Conservation (phyloP, 1,284 basidiomycete genomes). For the Ustilago vetiveriae region DNA sequence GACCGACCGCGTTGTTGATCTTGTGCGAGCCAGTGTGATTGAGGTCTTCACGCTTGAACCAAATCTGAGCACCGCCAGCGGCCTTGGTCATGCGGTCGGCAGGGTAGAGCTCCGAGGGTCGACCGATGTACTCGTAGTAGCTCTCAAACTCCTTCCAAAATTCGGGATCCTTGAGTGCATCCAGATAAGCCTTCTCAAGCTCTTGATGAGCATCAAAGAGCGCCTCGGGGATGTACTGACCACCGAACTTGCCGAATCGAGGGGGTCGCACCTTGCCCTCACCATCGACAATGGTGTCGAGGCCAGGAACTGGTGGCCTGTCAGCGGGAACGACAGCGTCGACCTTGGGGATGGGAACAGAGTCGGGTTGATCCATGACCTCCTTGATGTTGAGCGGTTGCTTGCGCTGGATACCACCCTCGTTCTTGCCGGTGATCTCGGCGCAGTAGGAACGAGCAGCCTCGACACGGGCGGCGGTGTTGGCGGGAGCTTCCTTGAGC, state of each 20-base stretch:
- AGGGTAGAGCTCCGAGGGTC: conserved; percentile 77
- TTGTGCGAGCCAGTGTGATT: conserved; percentile 67
- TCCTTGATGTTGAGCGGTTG: conserved; percentile 55
- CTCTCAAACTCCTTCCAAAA: conserved; percentile 93
- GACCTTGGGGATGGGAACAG: conserved; percentile 56
- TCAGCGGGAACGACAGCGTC: conserved; percentile 54
- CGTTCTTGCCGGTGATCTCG: conserved; percentile 72
- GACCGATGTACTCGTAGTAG: conserved; percentile 88
- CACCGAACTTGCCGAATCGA: conserved; percentile 94
- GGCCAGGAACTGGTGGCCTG: conserved; percentile 47
- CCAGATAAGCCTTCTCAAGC: conserved; percentile 87
- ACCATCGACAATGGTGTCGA: conserved; percentile 52
- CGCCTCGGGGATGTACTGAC: conserved; percentile 95
- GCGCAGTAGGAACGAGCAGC: conserved; percentile 71
- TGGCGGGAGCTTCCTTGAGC: conserved; percentile 73
- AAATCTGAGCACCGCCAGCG: conserved; percentile 89
- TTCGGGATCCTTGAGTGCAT: conserved; percentile 83
- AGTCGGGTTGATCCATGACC: conserved; percentile 48
- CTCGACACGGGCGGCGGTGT: conserved; percentile 68
- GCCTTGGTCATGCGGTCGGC: conserved; percentile 80
- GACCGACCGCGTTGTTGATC: conserved; percentile 67
- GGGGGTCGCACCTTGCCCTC: conserved; percentile 70
- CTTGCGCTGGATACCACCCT: conserved; percentile 58
- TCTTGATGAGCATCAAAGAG: conserved; percentile 89
- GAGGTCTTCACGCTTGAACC: conserved; percentile 97